Evolutionary conservation across 73 alveolate genomes (phyloP), one percentile per base, ranked within the genome.

Genomic region (Paramecium caudatum): DNA sequence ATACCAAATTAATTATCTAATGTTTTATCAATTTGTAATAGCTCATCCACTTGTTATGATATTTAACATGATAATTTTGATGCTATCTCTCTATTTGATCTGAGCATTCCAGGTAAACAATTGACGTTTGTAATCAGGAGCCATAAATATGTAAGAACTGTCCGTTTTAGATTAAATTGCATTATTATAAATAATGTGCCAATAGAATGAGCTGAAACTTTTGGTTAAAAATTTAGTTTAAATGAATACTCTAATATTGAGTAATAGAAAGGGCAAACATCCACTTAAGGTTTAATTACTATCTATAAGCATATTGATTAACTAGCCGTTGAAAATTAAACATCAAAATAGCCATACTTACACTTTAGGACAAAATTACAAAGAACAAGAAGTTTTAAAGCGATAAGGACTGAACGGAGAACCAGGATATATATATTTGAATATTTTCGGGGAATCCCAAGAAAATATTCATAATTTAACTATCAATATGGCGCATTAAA

Each of bases 341-440:
- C n/a, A n/a, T n/a, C n/a, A n/a, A n/a, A n/a, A n/a, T n/a, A n/a
- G n/a, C n/a, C n/a, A n/a, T n/a, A n/a, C 99, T 13, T 98, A 99
- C 99, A 98, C 96, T 92, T 94, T 97, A 46, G 95, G 96, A 61
- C 92, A 94, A 55, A 93, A 87, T 63, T 97, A 92, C 84, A 99
- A 95, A 94, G 94, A 95, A 84, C 92, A 93, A 32, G 87, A 82
- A 32, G 94, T 83, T 39, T 94, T 82, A 12, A 62, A 94, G 91
- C 37, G 46, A 82, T 41, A 41, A 10, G 10, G 10, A 41, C 49
- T n/a, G n/a, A n/a, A n/a, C n/a, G n/a, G n/a, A n/a, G n/a, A n/a
- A n/a, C n/a, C n/a, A n/a, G n/a, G n/a, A 41, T 41, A 41, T 41
- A 7, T 41, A 41, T 41, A 41, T 41, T 10, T 41, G 6, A 41